These are phyloP conservation scores for Crotalaria pallida DNA, from an alignment of 306 rosid genomes.

Conservation along the genomic window DNA sequence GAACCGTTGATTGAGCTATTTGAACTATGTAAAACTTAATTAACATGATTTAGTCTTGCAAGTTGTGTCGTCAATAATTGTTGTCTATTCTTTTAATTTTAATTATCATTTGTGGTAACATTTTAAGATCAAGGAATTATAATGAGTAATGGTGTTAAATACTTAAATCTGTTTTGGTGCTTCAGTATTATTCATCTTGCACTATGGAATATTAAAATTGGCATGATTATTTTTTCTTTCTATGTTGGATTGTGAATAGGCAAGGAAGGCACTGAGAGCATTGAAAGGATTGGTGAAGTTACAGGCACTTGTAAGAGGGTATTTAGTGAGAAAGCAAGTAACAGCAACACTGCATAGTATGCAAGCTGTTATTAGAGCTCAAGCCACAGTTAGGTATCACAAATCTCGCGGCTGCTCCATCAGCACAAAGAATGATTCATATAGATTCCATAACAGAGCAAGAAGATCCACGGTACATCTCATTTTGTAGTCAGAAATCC, in stretches of 20 bases:
- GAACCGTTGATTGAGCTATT: too few relatives aligned
- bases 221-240: not conserved
- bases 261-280: conserved; percentile 83
- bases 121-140: not conserved
- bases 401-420: conserved; percentile 36
- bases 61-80: too few relatives aligned
- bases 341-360: conserved; percentile 69
- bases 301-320: conserved; percentile 87
- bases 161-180: not conserved
- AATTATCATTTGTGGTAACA: too few relatives aligned
- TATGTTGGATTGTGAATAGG: conserved; percentile 35
- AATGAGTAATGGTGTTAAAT: not conserved
- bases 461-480: conserved; percentile 59
- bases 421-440: conserved; percentile 26
- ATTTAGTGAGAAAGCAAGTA: conserved; percentile 80
- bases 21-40: too few relatives aligned
- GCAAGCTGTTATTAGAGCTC: conserved; percentile 89
- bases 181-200: too few relatives aligned
- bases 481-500: conserved; percentile 1
- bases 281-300: conserved; percentile 85
- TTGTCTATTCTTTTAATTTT: not conserved
- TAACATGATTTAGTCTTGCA: too few relatives aligned
- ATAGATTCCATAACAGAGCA: conserved; percentile 46
- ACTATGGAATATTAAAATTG: not conserved
- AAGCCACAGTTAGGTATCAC: conserved; percentile 65